Conservation (phyloP, 2,329 filamentous ascomycete species). For the Paecilomyces sp. region DNA sequence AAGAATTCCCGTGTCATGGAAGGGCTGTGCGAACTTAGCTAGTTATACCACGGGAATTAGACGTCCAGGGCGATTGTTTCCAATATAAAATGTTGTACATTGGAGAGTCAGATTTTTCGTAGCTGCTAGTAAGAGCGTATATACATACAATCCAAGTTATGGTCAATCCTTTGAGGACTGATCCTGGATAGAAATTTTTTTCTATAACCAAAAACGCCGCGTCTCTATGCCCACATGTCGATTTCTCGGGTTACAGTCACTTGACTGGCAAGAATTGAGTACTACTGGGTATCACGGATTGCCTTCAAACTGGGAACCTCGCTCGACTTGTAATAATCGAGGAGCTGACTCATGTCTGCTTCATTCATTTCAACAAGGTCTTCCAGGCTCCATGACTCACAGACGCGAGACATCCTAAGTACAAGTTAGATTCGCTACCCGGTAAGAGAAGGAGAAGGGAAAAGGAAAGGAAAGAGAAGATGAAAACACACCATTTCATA, state of each 20-base stretch:
- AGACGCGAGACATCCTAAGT: conserved; percentile 80
- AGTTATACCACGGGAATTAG: not conserved
- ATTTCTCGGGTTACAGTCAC: not conserved
- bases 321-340: conserved; percentile 59
- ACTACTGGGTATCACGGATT: conserved; percentile 16
- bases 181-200: not conserved
- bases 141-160: not conserved
- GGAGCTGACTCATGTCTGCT: conserved; percentile 74
- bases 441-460: not conserved
- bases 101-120: not conserved
- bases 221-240: not conserved
- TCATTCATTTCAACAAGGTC: conserved; percentile 78
- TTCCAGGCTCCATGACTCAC: conserved; percentile 76
- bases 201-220: not conserved
- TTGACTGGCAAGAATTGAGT: not conserved
- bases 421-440: conserved; percentile 12
- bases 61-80: not conserved
- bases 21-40: not conserved
- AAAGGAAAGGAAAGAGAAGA: not conserved
- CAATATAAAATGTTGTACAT: not conserved
- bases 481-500: conserved; percentile 68
- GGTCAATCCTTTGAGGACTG: not conserved
- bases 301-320: conserved; percentile 30
- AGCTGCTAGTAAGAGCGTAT: not conserved
- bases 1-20: not conserved